These are phyloP conservation scores for Naganishia onofrii DNA, from an alignment of 768 basidiomycete species.

Conservation along the genomic window DNA sequence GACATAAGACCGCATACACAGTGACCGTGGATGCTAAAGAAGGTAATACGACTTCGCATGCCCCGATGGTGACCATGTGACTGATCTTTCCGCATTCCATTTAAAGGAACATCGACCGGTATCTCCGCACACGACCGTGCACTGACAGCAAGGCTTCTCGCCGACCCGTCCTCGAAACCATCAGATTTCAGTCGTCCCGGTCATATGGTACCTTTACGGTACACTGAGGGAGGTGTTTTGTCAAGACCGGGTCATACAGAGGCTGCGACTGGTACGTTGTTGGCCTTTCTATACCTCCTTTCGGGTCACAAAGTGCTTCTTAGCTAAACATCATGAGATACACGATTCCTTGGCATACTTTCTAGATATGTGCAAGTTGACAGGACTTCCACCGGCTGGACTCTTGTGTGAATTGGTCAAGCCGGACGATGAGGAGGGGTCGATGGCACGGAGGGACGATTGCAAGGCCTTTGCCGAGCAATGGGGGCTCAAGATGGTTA, in stretches of 20 bases:
- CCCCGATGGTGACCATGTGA: not conserved
- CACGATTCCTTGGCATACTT: not conserved
- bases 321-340: too few relatives aligned
- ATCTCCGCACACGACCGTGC: conserved; percentile 95
- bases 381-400: conserved; percentile 68
- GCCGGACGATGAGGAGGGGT: conserved; percentile 73
- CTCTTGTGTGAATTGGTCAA: conserved; percentile 94
- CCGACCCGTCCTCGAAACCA: conserved; percentile 58
- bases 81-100: conserved; percentile 4
- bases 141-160: conserved; percentile 78
- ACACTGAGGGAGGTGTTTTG: conserved; percentile 77
- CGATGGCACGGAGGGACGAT: conserved; percentile 92
- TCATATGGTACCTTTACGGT: conserved; percentile 89
- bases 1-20: conserved; percentile 90
- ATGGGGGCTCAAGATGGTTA: conserved; percentile 91
- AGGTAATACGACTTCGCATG: conserved; percentile 56
- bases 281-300: not conserved
- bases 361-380: conserved; percentile 74
- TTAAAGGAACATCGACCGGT: conserved; percentile 81
- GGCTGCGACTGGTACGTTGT: conserved; percentile 62
- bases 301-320: not conserved
- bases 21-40: conserved; percentile 90
- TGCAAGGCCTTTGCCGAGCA: conserved; percentile 84
- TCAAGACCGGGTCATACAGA: conserved; percentile 93
- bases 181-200: conserved; percentile 86